Evolutionary conservation across 108 stramenopile species (phyloP), one percentile per base, ranked within the genome.

Genomic region (Pseudonitzschia pungens): DNA sequence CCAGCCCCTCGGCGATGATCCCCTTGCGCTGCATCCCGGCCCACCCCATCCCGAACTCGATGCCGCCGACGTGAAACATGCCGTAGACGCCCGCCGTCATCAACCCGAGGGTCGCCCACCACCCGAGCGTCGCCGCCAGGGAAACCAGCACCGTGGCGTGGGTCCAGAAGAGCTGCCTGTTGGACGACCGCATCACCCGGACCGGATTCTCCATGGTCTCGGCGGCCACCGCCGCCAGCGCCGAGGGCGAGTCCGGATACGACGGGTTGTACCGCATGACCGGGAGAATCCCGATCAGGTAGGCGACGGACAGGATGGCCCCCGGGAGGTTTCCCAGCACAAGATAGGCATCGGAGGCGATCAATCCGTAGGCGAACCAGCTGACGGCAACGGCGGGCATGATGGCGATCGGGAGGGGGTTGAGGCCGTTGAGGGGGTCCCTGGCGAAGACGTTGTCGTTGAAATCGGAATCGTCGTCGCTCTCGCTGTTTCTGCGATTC

Each of bases 281-380:
- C 53, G 77, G 77, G 33, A 78, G 66, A 4, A 78, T 57, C 24
- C 75, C 62, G 24, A 68, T 70, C 5, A 83, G 70, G 65, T 83
- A 86, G 60, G 77, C 82, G 42, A 86, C 81, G 22, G 72, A 65
- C 21, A 69, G 70, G 52, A 86, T 55, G 24, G 58, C 70, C 18
- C 85, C 85, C 4, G 80, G 74, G 6, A 81, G 62, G 74, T 86
- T 86, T 3, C 82, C 83, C 31, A 86, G 64, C 0, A 80, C 73
- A 14, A 86, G 80, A 64, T 74, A 81, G 8, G 77, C 73, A 72
- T 86, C 80, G 18, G 68, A 70, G 50, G 81, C 67, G 26, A 74
- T 74, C 16, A 86, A 55, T 10, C 85, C 85, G 62, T 86, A 83
- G 2, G 59, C 74, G 33, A 85, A 56, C 84, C 84, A 85, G 40